A percentile compares a stretch with the other conserved stretches of the same genome.
Conservation (phyloP, 169 alveolate species). For the Eimeria brunetti region DNA sequence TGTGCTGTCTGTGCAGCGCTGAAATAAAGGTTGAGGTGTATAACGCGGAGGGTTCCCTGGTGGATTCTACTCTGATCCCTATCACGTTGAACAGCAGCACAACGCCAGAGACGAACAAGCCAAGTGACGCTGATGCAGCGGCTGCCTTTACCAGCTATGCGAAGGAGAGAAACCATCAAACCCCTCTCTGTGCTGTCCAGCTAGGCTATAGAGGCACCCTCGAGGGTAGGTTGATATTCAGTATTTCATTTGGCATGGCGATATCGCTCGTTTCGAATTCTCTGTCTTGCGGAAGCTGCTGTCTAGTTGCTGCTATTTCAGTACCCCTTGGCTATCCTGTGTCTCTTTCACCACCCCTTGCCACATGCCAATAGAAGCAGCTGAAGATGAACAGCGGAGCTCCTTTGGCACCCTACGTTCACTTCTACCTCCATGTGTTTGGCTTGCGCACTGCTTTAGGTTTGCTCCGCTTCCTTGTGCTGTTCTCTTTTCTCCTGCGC, state of each 20-base stretch:
- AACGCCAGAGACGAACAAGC: slow-evolving; percentile 14
- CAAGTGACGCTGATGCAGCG: slow-evolving; percentile 32
- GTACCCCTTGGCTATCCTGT: not conserved
- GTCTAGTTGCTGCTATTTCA: not conserved
- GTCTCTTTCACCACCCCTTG: not conserved
- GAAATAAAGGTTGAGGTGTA: slow-evolving; percentile 62
- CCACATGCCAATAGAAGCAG: not conserved
- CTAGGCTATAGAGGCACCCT: slow-evolving; percentile 8
- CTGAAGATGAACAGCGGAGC: not conserved
- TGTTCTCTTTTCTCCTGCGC: not conserved
- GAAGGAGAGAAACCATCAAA: slow-evolving; percentile 6
- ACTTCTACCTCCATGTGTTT: not conserved
- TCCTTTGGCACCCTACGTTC: not conserved
- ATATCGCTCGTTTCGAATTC: no score
- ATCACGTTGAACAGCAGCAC: slow-evolving; percentile 1
- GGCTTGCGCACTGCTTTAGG: no score
- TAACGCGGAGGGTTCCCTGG: not conserved
- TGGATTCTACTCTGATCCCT: slow-evolving; percentile 36
- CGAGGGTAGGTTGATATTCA: not conserved
- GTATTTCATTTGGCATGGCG: no score
- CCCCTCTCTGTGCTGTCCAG: slow-evolving; percentile 33
- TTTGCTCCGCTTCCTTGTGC: not conserved
- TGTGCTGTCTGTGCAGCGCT: slow-evolving; percentile 23
- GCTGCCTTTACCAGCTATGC: slow-evolving; percentile 49
- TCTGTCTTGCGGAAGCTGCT: not conserved